Conservation (phyloP, 1,284 basidiomycete genomes). For the Cutaneotrichosporon cyanovorans region DNA sequence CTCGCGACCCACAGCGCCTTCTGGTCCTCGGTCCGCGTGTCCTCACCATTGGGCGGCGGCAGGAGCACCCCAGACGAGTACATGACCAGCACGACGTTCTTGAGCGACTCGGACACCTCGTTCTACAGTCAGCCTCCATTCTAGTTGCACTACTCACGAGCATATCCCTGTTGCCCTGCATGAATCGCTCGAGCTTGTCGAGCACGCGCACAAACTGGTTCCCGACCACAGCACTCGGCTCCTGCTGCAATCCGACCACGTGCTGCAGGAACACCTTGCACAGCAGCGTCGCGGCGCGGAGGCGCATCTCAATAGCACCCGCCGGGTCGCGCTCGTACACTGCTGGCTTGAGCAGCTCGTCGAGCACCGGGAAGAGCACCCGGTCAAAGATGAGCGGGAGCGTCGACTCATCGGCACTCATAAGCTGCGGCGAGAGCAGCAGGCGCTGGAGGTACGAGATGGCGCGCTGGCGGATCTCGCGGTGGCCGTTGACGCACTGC, state of each 20-base stretch:
- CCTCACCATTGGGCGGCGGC: constrained; percentile 51
- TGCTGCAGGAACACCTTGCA: constrained; percentile 96
- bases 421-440: constrained; percentile 69
- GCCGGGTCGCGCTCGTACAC: constrained; percentile 69
- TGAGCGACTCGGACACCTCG: constrained; percentile 92
- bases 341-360: constrained; percentile 82
- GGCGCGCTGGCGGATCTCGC: constrained; percentile 76
- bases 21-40: constrained; percentile 60
- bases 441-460: constrained; percentile 80
- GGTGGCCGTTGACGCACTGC: constrained; percentile 77
- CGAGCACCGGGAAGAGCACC: constrained; percentile 84
- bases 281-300: constrained; percentile 76
- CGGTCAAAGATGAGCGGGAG: constrained; percentile 79
- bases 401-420: constrained; percentile 54
- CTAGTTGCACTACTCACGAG: constrained; percentile 54
- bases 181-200: constrained; percentile 80
- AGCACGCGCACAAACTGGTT: constrained; percentile 86
- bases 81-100: constrained; percentile 96
- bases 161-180: constrained; percentile 79
- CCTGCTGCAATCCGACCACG: constrained; percentile 64
- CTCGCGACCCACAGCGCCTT: constrained; percentile 74
- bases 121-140: constrained; percentile 50
- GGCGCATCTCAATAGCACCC: constrained; percentile 81
- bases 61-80: constrained; percentile 75
- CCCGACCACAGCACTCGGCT: constrained; percentile 53